Evolutionary conservation across 495 filamentous ascomycete species (phyloP), one percentile per base, ranked within the genome.

Genomic region (Penicillium arizonense): DNA sequence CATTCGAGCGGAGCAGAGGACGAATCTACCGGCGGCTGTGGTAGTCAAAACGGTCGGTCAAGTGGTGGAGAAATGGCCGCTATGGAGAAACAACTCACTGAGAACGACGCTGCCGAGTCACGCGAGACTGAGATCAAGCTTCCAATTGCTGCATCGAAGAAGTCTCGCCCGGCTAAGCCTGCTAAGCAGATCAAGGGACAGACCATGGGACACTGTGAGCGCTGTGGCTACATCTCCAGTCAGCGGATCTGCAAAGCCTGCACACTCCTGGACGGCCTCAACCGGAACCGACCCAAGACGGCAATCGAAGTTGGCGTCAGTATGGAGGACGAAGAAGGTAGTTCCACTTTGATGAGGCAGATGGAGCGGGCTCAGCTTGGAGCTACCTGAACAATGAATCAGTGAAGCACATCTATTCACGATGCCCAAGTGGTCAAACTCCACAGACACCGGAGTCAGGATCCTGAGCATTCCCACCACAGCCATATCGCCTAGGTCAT

Each of bases 211-310:
- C 87, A 84, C 57, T 98, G 94, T 63, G 83, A 81, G 61, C 85
- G 82, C 24, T 98, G 94, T 58, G 94, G 94, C 10, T 98, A 98
- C 63, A 87, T 98, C 65, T 96, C 93, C 0, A 96, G 91, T 63
- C 94, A 97, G 68, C 78, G 80, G n/a, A 82, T 96, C 37, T 98
- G 94, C 72, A 95, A 98, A 70, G 94, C 94, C 1, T 98, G 94
- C 71, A 85, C 82, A 50, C 76, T 98, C 14, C 81, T 98, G 11
- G 92, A 97, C 56, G 89, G 89, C 0, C 69, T 98, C 53, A 97
- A 97, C 63, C 95, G 92, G 75, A 96, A 89, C 61, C 73, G 91
- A 32, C 87, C 94, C 18, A 87, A 87, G 74, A 89, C 85, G 50
- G 76, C 83, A 50, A 87, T 95, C 46, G 78, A 82, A 55, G 66